Evolutionary conservation across 202 grass and related monocot genomes (phyloP).

Genomic region (Setaria italica): DNA sequence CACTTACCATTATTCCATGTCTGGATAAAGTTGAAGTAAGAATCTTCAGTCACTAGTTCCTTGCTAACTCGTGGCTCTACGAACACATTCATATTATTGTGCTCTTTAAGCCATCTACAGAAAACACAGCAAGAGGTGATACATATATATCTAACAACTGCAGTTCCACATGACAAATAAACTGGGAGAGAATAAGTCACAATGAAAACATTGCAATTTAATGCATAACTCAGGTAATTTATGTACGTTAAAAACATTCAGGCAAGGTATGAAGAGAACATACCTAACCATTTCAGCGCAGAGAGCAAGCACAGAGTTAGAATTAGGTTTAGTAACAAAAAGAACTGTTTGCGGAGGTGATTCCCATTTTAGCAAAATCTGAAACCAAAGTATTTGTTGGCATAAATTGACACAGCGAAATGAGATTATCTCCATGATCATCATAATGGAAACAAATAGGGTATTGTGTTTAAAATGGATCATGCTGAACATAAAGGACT

Average conservation of each 20-base stretch:
- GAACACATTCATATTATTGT: conserved; percentile 78
- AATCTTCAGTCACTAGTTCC: conserved; percentile 68
- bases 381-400: conserved; percentile 42
- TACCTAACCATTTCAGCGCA: conserved; percentile 86
- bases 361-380: conserved; percentile 99
- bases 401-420: conserved; percentile 21
- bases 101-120: conserved; percentile 87
- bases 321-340: conserved; percentile 95
- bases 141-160: conserved; percentile 24
- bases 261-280: conserved; percentile 42
- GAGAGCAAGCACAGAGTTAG: conserved; percentile 69
- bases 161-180: conserved; percentile 29
- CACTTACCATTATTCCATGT: conserved; percentile 83
- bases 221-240: conserved; percentile 25
- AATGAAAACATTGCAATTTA: conserved; percentile 2
- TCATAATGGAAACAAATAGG: conserved; percentile 23
- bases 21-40: conserved; percentile 78
- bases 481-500: conserved; percentile 11
- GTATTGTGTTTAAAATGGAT: conserved; percentile 6
- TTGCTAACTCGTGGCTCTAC: conserved; percentile 84
- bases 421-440: conserved; percentile 16
- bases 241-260: conserved; percentile 27
- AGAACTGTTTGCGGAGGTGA: conserved; percentile 84
- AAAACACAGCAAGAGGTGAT: conserved; percentile 29
- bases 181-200: conserved; percentile 14